phyloP scores from a whole-genome alignment of 371 early-diverging fungal species.

The Saksenaea vasiformis region DNA sequence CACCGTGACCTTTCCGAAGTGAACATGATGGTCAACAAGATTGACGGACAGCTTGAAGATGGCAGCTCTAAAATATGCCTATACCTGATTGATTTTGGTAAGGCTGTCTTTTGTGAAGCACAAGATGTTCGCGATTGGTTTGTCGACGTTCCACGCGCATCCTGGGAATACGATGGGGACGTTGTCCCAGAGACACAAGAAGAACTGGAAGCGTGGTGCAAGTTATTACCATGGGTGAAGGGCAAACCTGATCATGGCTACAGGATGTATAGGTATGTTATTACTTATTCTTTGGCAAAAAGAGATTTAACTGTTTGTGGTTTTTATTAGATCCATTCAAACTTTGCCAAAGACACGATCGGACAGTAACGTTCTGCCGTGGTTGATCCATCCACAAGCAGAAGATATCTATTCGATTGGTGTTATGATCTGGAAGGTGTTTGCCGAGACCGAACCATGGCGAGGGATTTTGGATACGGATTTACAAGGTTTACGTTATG shows the following conservation, averaged over 20 bases:
- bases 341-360: constrained; percentile 56
- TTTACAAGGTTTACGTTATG: constrained; percentile 55
- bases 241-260: constrained; percentile 62
- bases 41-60: constrained; percentile 39
- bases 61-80: constrained; percentile 46
- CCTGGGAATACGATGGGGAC: constrained; percentile 31
- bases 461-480: constrained; percentile 64
- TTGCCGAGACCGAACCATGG: constrained; percentile 67
- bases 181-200: constrained; percentile 38
- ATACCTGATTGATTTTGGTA: constrained; percentile 66
- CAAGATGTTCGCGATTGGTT: constrained; percentile 56
- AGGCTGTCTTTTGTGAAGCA: constrained; percentile 49
- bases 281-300: not conserved
- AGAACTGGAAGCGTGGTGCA: constrained; percentile 49
- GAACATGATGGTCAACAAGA: constrained; percentile 69
- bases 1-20: constrained; percentile 68
- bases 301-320: not conserved
- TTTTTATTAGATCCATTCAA: constrained; percentile 51
- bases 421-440: constrained; percentile 63
- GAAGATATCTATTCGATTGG: constrained; percentile 69
- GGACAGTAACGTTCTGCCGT: constrained; percentile 46
- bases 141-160: constrained; percentile 28
- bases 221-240: constrained; percentile 48
- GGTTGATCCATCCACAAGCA: constrained; percentile 55
- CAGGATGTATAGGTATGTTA: constrained; percentile 34